Percentiles rank a stretch among this genome's conserved stretches.
Evolutionary conservation across 768 basidiomycete genomes (phyloP).

Genomic region (Mycena alexandri): DNA sequence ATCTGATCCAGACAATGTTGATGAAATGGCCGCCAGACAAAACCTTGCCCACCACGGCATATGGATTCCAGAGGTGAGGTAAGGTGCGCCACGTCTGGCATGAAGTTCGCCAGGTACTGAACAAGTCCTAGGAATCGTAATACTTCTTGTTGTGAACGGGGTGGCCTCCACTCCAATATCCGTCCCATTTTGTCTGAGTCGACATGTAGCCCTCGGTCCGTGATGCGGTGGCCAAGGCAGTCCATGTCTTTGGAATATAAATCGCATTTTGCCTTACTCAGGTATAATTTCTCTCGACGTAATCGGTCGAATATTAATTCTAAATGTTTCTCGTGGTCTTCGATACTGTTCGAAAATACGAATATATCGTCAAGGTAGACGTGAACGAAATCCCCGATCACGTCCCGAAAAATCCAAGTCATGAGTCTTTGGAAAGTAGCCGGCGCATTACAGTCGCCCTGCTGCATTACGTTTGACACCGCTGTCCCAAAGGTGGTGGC

Average conservation of each 20-base stretch:
- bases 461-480: constrained; percentile 30
- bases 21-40: too few species aligned
- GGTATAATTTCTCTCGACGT: constrained; percentile 38
- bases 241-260: too few species aligned
- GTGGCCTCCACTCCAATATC: constrained; percentile 2
- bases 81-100: constrained; percentile 8
- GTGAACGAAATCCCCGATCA: too few species aligned
- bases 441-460: too few species aligned
- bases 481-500: constrained; percentile 31
- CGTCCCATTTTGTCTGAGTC: neutral
- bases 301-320: constrained; percentile 44
- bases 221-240: constrained; percentile 13
- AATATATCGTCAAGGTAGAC: too few species aligned
- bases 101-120: too few species aligned
- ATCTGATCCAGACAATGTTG: constrained; percentile 6
- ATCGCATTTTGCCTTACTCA: constrained; percentile 42
- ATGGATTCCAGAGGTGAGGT: constrained; percentile 9
- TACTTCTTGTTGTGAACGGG: constrained; percentile 3
- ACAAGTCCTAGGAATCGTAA: neutral
- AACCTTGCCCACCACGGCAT: neutral
- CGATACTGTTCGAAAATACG: too few species aligned
- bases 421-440: too few species aligned
- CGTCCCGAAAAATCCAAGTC: too few species aligned
- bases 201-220: neutral
- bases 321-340: too few species aligned